Evolutionary conservation across 352 stramenopile species (phyloP).

Genomic region (Pythium rishiriense): DNA sequence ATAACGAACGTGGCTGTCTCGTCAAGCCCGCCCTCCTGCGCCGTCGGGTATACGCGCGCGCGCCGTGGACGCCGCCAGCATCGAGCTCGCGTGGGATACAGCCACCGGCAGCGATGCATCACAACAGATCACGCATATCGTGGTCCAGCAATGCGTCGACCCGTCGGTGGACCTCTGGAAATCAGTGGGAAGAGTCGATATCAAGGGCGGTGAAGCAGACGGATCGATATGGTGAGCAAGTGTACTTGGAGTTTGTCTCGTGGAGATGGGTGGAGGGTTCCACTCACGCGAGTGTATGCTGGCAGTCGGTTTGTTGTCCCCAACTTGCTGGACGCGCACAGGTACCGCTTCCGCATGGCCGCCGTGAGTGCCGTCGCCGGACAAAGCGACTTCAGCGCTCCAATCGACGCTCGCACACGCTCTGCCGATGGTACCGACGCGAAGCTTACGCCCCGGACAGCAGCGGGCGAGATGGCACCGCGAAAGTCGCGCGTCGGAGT

Average conservation of each 20-base stretch:
- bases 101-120: neutral
- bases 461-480: neutral
- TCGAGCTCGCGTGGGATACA: constrained; percentile 20
- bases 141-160: constrained; percentile 33
- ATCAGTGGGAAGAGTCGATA: constrained; percentile 22
- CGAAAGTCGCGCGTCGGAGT: neutral
- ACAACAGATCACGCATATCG: constrained; percentile 9
- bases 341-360: constrained; percentile 35
- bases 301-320: constrained; percentile 12
- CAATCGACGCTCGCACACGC: constrained; percentile 11
- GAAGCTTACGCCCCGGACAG: neutral
- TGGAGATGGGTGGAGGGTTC: neutral
- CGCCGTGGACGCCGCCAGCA: neutral
- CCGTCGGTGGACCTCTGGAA: constrained; percentile 28
- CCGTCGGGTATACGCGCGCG: constrained; percentile 4
- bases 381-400: constrained; percentile 24
- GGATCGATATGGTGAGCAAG: neutral
- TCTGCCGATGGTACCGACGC: neutral
- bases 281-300: neutral
- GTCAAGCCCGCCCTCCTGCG: constrained; percentile 16
- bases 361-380: constrained; percentile 9
- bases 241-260: neutral
- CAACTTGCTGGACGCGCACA: constrained; percentile 21
- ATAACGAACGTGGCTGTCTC: neutral
- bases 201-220: neutral